phyloP scores from a whole-genome alignment of 2,329 filamentous ascomycete species.

The Sporothrix variecibatus region DNA sequence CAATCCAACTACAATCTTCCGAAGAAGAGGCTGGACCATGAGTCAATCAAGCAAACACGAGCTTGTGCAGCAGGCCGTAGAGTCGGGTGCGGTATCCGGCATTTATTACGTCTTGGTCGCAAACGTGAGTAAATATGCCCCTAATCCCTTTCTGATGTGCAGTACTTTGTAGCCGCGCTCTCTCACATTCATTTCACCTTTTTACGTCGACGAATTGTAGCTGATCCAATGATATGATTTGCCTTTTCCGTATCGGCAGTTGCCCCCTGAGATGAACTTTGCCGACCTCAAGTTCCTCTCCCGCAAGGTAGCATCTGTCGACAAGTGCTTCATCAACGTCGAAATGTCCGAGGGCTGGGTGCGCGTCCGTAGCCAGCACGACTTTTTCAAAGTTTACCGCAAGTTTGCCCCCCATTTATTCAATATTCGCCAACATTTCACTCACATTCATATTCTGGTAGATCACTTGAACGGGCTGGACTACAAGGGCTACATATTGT shows the following conservation, averaged over 20 bases:
- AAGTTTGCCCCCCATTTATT: neutral
- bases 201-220: neutral
- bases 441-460: neutral
- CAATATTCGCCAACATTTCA: neutral
- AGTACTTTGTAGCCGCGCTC: neutral
- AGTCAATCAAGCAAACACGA: neutral
- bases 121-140: slow-evolving; percentile 21
- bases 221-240: neutral
- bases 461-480: slow-evolving; percentile 19
- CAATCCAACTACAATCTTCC: too few relatives aligned
- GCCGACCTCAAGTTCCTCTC: slow-evolving; percentile 17
- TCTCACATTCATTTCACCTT: neutral
- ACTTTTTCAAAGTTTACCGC: slow-evolving; percentile 22
- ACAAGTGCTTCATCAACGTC: slow-evolving; percentile 27
- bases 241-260: neutral
- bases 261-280: slow-evolving; percentile 18
- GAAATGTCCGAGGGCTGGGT: slow-evolving; percentile 25
- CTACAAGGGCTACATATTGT: slow-evolving; percentile 11
- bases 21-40: slow-evolving; percentile 15
- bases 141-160: neutral
- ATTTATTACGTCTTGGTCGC: slow-evolving; percentile 27
- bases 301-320: slow-evolving; percentile 4
- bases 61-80: slow-evolving; percentile 4
- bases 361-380: slow-evolving; percentile 5
- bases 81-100: slow-evolving; percentile 13